Percentiles rank a stretch among this genome's conserved stretches.
phyloP scores from a whole-genome alignment of 495 filamentous ascomycete species.

The Oidiodendron maius region DNA sequence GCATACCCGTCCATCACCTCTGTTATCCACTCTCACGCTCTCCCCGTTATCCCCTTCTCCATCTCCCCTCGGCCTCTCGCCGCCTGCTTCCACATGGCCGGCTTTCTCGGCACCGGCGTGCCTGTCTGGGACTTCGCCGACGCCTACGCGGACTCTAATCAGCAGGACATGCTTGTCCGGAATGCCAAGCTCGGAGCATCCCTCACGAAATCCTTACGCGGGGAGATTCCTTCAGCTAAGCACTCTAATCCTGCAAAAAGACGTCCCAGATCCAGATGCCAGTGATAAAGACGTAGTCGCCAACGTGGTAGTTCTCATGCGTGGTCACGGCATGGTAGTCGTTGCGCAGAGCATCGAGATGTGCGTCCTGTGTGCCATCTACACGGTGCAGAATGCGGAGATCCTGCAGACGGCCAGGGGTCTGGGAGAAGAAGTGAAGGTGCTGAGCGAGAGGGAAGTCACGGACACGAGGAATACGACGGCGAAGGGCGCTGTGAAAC shows the following conservation, averaged over 20 bases:
- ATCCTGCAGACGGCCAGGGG: conserved; percentile 28
- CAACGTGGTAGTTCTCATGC: conserved; percentile 38
- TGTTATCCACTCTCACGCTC: too few species aligned
- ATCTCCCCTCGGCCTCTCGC: too few species aligned
- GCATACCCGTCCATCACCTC: too few species aligned
- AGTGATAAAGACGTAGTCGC: conserved; percentile 7
- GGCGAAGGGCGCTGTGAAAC: conserved; percentile 14
- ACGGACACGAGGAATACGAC: conserved; percentile 16
- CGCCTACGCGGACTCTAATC: too few species aligned
- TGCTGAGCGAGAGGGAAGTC: conserved; percentile 24
- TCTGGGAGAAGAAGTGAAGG: not conserved
- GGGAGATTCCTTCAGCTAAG: too few species aligned
- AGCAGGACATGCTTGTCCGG: conserved; percentile 37
- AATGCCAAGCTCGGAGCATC: conserved; percentile 26
- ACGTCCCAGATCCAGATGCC: conserved; percentile 8
- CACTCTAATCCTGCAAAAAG: too few species aligned
- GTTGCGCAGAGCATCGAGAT: conserved; percentile 30
- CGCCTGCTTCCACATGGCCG: too few species aligned
- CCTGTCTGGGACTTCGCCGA: too few species aligned
- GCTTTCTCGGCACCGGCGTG: too few species aligned
- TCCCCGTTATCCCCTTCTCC: too few species aligned
- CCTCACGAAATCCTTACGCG: too few species aligned
- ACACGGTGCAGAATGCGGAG: conserved; percentile 37
- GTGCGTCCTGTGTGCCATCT: conserved; percentile 35
- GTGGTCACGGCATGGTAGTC: conserved; percentile 40